phyloP scores from a whole-genome alignment of 2,329 filamentous ascomycete genomes.

The Penicillium sp. region DNA sequence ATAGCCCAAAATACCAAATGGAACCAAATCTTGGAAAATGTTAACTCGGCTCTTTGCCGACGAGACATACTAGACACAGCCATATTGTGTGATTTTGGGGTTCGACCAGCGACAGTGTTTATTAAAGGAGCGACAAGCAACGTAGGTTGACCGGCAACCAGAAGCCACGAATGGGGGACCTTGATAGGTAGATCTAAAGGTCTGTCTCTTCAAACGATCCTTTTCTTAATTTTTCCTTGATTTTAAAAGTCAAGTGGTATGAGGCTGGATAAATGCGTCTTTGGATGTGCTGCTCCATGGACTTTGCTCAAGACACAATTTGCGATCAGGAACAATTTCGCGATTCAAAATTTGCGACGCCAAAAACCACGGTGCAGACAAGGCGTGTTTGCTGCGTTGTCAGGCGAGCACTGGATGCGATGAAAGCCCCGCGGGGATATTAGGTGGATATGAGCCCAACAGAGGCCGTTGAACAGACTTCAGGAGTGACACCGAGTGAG shows the following conservation, averaged over 20 bases:
- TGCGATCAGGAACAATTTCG: neutral
- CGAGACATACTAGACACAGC: constrained; percentile 11
- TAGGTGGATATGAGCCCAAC: neutral
- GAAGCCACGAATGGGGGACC: neutral
- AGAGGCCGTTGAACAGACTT: neutral
- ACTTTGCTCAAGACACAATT: constrained; percentile 5
- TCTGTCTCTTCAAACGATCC: neutral
- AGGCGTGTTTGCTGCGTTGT: too few relatives aligned
- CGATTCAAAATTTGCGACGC: neutral
- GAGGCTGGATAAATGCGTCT: neutral
- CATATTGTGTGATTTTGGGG: constrained; percentile 16
- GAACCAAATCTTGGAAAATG: constrained; percentile 71
- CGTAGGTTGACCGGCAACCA: constrained; percentile 24
- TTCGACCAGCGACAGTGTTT: constrained; percentile 29
- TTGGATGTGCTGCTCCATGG: constrained; percentile 20
- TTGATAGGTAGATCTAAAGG: neutral
- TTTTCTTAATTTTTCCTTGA: neutral
- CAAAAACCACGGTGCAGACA: too few relatives aligned
- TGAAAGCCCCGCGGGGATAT: neutral
- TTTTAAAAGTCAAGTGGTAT: neutral
- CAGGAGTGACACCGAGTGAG: too few relatives aligned
- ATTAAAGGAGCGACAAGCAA: constrained; percentile 21
- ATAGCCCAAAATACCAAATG: constrained; percentile 78
- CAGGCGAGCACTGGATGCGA: neutral
- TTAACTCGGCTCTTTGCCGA: constrained; percentile 58